phyloP scores from a whole-genome alignment of 805 yeast species.

The Lachancea thermotolerans region DNA sequence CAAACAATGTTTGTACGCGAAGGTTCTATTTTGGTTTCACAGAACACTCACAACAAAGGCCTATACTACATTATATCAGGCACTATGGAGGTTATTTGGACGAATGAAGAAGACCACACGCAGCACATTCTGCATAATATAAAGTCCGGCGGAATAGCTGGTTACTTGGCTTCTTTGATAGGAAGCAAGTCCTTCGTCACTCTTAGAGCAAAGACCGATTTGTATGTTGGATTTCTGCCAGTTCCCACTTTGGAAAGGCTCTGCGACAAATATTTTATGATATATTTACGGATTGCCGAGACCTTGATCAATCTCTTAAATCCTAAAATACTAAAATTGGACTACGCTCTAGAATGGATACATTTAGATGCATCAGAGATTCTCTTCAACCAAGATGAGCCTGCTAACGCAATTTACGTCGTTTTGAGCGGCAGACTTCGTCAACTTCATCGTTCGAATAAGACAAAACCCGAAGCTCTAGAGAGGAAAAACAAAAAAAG shows the following conservation, averaged over 20 bases:
- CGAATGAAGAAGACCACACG: slow-evolving; percentile 25
- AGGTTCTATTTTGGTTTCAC: slow-evolving; percentile 53
- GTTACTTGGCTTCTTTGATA: slow-evolving; percentile 73
- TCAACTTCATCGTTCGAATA: slow-evolving; percentile 36
- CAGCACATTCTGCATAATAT: slow-evolving; percentile 50
- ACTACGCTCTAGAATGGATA: slow-evolving; percentile 92
- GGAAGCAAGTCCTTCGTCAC: slow-evolving; percentile 75
- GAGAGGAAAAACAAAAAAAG: slow-evolving; percentile 8
- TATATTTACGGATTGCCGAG: slow-evolving; percentile 73
- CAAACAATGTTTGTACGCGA: slow-evolving; percentile 48
- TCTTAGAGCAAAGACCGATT: slow-evolving; percentile 53
- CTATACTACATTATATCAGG: slow-evolving; percentile 79
- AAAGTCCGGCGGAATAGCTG: slow-evolving; percentile 76
- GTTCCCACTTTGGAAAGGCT: slow-evolving; percentile 54
- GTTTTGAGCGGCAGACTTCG: slow-evolving; percentile 85
- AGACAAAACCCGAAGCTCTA: slow-evolving; percentile 11
- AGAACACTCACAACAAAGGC: slow-evolving; percentile 65
- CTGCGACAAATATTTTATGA: slow-evolving; percentile 67
- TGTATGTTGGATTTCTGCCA: slow-evolving; percentile 67
- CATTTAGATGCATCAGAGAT: slow-evolving; percentile 82
- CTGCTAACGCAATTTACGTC: slow-evolving; percentile 85
- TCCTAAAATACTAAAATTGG: slow-evolving; percentile 62
- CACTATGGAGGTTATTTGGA: slow-evolving; percentile 51
- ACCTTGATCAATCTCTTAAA: slow-evolving; percentile 63
- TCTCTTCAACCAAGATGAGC: slow-evolving; percentile 73